Evolutionary conservation across 2,329 filamentous ascomycete genomes (phyloP).

Genomic region (Alternaria solani): DNA sequence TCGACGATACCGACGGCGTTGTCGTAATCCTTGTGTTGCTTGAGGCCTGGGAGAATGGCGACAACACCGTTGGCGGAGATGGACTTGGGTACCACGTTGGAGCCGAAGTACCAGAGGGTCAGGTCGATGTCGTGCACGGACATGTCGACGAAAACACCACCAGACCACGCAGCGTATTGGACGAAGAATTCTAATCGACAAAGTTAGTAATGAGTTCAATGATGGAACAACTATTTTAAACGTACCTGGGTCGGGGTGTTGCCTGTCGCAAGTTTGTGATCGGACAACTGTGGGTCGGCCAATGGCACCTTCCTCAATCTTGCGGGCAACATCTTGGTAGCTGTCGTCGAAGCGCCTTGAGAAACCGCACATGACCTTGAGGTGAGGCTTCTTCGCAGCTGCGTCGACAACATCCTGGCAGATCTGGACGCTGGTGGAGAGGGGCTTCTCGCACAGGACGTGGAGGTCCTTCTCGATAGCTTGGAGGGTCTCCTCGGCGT

Average conservation of each 20-base stretch:
- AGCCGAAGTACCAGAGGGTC: slow-evolving; percentile 53
- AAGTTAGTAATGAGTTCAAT: background rate
- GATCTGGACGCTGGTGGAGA: slow-evolving; percentile 44
- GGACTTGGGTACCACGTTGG: slow-evolving; percentile 48
- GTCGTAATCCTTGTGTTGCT: slow-evolving; percentile 52
- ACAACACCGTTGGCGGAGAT: slow-evolving; percentile 49
- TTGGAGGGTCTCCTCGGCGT: slow-evolving; percentile 45
- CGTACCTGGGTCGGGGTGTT: slow-evolving; percentile 32
- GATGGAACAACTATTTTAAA: rapidly evolving
- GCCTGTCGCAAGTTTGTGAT: slow-evolving; percentile 55
- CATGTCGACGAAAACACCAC: slow-evolving; percentile 57
- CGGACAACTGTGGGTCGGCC: slow-evolving; percentile 53
- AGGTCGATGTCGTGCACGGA: slow-evolving; percentile 58
- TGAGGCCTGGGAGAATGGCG: slow-evolving; percentile 50
- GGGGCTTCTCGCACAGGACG: slow-evolving; percentile 53
- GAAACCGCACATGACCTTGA: slow-evolving; percentile 57
- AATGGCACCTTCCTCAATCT: slow-evolving; percentile 49
- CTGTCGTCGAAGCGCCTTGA: slow-evolving; percentile 57
- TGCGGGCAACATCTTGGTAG: slow-evolving; percentile 51
- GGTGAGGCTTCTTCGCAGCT: slow-evolving; percentile 46
- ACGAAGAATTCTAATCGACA: slow-evolving; percentile 54
- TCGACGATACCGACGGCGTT: slow-evolving; percentile 57
- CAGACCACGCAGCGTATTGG: slow-evolving; percentile 51
- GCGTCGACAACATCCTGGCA: slow-evolving; percentile 45
- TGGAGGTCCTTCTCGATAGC: slow-evolving; percentile 49